Evolutionary conservation across 495 filamentous ascomycete genomes (phyloP), one percentile per base, ranked within the genome.

Genomic region (Jackrogersella multiformis): DNA sequence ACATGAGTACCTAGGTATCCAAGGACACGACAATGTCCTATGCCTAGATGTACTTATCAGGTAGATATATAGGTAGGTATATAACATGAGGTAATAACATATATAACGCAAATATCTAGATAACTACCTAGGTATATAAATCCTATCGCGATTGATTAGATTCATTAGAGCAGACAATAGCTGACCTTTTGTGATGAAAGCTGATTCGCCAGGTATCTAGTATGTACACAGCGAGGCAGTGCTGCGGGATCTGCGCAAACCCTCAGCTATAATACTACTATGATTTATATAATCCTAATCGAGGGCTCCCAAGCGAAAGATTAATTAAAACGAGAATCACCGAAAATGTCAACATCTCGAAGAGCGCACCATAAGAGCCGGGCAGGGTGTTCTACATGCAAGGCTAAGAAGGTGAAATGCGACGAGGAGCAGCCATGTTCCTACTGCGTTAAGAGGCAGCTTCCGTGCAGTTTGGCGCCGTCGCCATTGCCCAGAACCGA

Each of bases 361-460:
- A 68, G 54, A 63, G 54, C 54, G 9, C 66, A 69, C 21, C 66
- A 56, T 24, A 69, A 69, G 35, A 69, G 66, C 6, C 59, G 59
- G 10, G 36, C 8, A 6, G 67, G 67, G 16, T 81, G 79, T 54
- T 73, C 78, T 28, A 63, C 76, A 0, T 81, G 78, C 77, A 81
- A 81, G 39, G 30, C 72, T 32, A 78, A 77, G 15, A 81, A 78
- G 69, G 73, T 81, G 42, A 79, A 79, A 55, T 81, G 79, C 69
- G 74, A 74, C 42, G 79, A 78, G 20, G 55, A 48, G 0, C 63
- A 53, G 23, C 79, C 79, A 4, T 81, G 79, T 66, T 61, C 56
- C 0, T 80, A 78, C 32, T 81, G 78, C 36, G 61, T 65, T n/a
- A 69, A 65, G 56, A 64, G 56, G 26, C 16, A 61, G 0, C 61